Evolutionary conservation across 2,329 filamentous ascomycete species (phyloP).

Genomic region (Xenoacremonium recifei): DNA sequence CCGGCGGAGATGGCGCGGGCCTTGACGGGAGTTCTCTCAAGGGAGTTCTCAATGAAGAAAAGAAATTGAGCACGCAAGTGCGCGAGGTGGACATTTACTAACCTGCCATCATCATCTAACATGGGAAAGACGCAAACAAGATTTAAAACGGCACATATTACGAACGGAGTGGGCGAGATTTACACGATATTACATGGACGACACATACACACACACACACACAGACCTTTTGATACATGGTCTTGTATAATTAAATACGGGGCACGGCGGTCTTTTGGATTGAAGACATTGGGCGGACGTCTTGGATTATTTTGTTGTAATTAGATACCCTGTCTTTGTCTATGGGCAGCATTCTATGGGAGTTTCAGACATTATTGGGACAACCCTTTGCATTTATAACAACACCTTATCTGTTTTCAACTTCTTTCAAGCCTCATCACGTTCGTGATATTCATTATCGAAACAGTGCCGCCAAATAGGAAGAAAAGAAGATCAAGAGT

Average conservation of each 20-base stretch:
- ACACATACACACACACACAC: slow-evolving; percentile 9
- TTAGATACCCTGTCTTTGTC: slow-evolving; percentile 23
- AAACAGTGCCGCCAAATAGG: no score
- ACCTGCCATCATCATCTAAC: no score
- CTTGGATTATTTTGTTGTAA: slow-evolving; percentile 14
- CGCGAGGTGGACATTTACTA: slow-evolving; percentile 36
- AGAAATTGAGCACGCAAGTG: slow-evolving; percentile 26
- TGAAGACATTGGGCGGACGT: slow-evolving; percentile 7
- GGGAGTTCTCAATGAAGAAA: slow-evolving; percentile 25
- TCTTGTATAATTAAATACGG: background rate
- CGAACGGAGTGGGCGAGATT: background rate
- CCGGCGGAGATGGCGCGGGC: slow-evolving; percentile 19
- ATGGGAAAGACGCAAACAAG: no score
- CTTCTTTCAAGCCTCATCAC: no score
- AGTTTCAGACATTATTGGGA: slow-evolving; percentile 5
- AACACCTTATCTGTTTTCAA: background rate
- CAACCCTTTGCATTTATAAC: background rate
- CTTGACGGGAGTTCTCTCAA: slow-evolving; percentile 26
- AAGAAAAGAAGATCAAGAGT: no score
- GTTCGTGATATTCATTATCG: no score
- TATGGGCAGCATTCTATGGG: slow-evolving; percentile 14
- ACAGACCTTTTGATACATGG: background rate
- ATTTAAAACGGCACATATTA: slow-evolving; percentile 1
- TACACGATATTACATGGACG: background rate
- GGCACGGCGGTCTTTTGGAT: slow-evolving; percentile 2